Evolutionary conservation across 148 eudicot genomes (phyloP).

Genomic region (Rheum nobile): DNA sequence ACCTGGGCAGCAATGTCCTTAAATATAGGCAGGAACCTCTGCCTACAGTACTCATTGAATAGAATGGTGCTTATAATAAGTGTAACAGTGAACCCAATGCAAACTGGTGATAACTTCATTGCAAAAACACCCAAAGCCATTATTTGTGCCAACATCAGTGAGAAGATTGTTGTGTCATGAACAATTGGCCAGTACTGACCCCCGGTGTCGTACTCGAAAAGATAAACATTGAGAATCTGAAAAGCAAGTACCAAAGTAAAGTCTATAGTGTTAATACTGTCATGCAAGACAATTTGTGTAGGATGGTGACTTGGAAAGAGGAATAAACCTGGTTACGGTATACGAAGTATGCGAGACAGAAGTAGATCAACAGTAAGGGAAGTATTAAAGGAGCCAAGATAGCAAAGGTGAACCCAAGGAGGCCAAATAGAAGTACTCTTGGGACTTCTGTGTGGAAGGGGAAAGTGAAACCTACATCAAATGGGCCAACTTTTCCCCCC

Average conservation of each 20-base stretch:
- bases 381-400: constrained; percentile 74
- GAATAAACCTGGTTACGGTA: constrained; percentile 76
- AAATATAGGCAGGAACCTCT: constrained; percentile 64
- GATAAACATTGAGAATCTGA: constrained; percentile 84
- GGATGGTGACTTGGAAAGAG: neutral
- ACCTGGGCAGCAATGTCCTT: constrained; percentile 48
- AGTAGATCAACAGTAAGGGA: constrained; percentile 78
- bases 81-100: constrained; percentile 47
- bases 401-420: constrained; percentile 72
- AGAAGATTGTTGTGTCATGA: constrained; percentile 62
- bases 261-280: neutral
- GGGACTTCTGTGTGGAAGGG: constrained; percentile 96
- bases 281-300: neutral
- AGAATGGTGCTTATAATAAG: constrained; percentile 53
- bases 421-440: constrained; percentile 68
- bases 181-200: constrained; percentile 87
- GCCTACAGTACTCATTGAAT: constrained; percentile 67
- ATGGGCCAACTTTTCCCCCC: constrained; percentile 38
- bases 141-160: constrained; percentile 63
- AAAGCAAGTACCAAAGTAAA: neutral
- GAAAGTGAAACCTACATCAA: constrained; percentile 52
- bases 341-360: constrained; percentile 73
- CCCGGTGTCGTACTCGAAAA: constrained; percentile 62
- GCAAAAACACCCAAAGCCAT: constrained; percentile 62
- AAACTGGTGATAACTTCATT: constrained; percentile 42